phyloP scores from a whole-genome alignment of 2,329 filamentous ascomycete species.

The Dactylellina sp. region DNA sequence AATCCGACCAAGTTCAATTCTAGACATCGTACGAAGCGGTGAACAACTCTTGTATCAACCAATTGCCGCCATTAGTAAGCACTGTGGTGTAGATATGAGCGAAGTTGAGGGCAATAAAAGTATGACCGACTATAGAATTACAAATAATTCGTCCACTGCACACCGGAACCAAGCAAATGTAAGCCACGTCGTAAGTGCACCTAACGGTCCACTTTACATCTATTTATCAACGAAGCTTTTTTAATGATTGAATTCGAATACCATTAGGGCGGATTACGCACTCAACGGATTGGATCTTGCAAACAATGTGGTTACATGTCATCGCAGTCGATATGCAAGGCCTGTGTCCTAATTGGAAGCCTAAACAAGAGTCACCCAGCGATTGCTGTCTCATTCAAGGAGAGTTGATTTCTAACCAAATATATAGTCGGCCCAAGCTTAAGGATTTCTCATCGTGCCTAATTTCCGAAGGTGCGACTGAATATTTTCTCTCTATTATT shows the following conservation, averaged over 20 bases:
- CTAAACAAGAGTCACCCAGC: constrained; percentile 75
- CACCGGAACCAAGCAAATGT: background rate
- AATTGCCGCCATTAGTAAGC: constrained; percentile 66
- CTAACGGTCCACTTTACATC: too few relatives aligned
- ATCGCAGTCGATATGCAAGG: constrained; percentile 92
- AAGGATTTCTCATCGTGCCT: too few relatives aligned
- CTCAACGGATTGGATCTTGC: constrained; percentile 78
- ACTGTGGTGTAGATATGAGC: background rate
- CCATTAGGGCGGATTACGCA: constrained; percentile 60
- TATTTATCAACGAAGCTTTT: background rate
- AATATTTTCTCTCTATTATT: background rate
- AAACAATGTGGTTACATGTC: constrained; percentile 93
- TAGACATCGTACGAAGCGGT: constrained; percentile 93
- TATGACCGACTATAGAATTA: background rate
- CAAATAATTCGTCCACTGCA: background rate
- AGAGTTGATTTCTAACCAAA: background rate
- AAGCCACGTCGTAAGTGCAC: too few relatives aligned
- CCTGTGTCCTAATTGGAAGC: constrained; percentile 87
- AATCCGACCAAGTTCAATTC: constrained; percentile 89
- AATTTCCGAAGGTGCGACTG: background rate
- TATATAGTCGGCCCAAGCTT: too few relatives aligned
- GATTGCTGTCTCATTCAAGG: constrained; percentile 15
- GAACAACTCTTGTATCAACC: constrained; percentile 96
- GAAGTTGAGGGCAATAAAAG: constrained; percentile 61
- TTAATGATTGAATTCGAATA: constrained; percentile 45